A percentile compares a stretch with the other conserved stretches of the same genome.
Evolutionary conservation across 306 rosid species (phyloP).

Genomic region (Carpinus viminea): DNA sequence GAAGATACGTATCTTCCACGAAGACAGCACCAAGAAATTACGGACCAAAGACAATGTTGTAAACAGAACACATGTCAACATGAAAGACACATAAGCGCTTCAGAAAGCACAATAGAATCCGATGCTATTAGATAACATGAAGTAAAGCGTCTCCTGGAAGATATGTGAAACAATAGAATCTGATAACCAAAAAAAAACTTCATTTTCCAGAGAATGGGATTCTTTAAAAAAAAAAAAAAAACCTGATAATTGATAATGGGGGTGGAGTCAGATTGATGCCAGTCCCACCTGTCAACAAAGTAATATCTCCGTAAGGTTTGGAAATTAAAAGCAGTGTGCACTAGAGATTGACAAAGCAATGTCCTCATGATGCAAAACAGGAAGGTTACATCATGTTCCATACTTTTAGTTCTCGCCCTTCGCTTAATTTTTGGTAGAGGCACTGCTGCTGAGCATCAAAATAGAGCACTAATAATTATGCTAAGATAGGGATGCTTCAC

Average conservation of each 20-base stretch:
- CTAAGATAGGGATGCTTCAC: neutral
- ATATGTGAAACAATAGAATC: conserved; percentile 7
- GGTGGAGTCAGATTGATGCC: conserved; percentile 99
- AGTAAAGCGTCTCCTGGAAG: conserved; percentile 9
- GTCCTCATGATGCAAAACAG: neutral
- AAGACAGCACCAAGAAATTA: neutral
- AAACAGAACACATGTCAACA: neutral
- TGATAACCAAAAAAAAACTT: neutral
- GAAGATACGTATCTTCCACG: neutral
- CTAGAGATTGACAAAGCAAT: neutral
- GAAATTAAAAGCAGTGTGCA: neutral
- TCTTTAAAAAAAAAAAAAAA: conserved; percentile 6
- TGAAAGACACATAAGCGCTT: neutral
- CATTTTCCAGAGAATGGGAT: conserved; percentile 1
- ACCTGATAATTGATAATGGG: conserved; percentile 86
- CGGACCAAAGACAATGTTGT: neutral
- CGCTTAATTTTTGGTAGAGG: neutral
- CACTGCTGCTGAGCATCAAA: neutral
- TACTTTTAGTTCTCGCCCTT: neutral
- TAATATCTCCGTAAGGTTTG: conserved; percentile 16
- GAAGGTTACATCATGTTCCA: neutral
- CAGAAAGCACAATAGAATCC: neutral
- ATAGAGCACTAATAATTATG: neutral
- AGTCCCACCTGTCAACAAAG: conserved; percentile 77
- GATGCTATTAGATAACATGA: neutral